Evolutionary conservation across 257 asterid genomes (phyloP).

Genomic region (Fraxinus americana): DNA sequence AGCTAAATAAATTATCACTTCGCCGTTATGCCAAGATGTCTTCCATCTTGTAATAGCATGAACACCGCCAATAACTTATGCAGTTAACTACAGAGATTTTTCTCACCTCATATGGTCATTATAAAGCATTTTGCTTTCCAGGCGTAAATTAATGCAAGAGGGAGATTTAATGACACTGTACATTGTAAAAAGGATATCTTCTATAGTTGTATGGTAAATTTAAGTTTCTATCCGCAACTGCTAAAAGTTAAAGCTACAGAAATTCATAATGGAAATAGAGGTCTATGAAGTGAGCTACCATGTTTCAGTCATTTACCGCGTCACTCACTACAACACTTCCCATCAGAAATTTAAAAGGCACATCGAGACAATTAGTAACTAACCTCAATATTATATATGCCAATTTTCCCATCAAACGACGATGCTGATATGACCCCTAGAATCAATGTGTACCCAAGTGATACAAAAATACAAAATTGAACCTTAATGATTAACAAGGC

Average conservation of each 20-base stretch:
- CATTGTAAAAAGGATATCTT: neutral
- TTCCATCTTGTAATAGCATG: slow-evolving; percentile 18
- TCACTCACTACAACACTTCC: slow-evolving; percentile 6
- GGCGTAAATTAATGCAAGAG: neutral
- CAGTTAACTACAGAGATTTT: neutral
- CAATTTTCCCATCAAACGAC: slow-evolving; percentile 96
- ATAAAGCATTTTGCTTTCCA: neutral
- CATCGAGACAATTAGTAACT: slow-evolving; percentile 23
- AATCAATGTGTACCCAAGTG: slow-evolving; percentile 51
- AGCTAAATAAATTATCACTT: slow-evolving; percentile 4
- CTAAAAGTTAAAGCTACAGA: slow-evolving; percentile 6
- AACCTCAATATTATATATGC: slow-evolving; percentile 93
- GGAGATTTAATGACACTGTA: neutral
- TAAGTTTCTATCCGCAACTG: slow-evolving; percentile 9
- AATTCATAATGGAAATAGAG: slow-evolving; percentile 2
- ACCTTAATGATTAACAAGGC: neutral
- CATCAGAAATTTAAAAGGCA: neutral
- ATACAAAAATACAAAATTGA: slow-evolving; percentile 2
- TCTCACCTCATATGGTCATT: slow-evolving; percentile 5
- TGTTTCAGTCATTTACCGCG: slow-evolving; percentile 8
- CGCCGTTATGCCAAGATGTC: neutral
- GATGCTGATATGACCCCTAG: slow-evolving; percentile 97
- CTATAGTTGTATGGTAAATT: neutral
- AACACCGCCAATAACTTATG: neutral
- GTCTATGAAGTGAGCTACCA: neutral